These are phyloP conservation scores for Colletotrichum shisoi DNA, from an alignment of 2,329 filamentous ascomycete genomes.

Conservation along the genomic window DNA sequence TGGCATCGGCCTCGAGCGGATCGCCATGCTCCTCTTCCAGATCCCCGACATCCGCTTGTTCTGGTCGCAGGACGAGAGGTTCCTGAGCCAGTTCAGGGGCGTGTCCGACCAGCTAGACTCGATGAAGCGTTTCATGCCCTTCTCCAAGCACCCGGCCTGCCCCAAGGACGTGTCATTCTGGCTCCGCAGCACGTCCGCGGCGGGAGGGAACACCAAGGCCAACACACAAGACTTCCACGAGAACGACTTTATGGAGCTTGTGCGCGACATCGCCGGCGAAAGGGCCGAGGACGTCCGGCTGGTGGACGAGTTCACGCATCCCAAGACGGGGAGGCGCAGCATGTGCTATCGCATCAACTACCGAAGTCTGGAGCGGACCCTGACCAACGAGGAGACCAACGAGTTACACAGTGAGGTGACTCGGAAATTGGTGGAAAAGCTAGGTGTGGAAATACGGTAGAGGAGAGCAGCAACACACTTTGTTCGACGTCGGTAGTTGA, in stretches of 20 bases:
- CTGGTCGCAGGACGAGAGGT: slow-evolving; percentile 87
- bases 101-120: slow-evolving; percentile 60
- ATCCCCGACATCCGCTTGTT: slow-evolving; percentile 97
- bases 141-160: slow-evolving; percentile 89
- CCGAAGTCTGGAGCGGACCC: slow-evolving; percentile 85
- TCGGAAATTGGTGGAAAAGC: slow-evolving; percentile 68
- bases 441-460: slow-evolving; percentile 79
- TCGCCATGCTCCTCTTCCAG: slow-evolving; percentile 96
- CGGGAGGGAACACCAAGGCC: slow-evolving; percentile 54
- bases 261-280: slow-evolving; percentile 82
- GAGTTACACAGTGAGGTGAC: slow-evolving; percentile 74
- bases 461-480: neutral
- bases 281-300: slow-evolving; percentile 85
- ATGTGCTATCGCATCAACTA: slow-evolving; percentile 95
- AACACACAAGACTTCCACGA: slow-evolving; percentile 74
- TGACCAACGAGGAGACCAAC: slow-evolving; percentile 85
- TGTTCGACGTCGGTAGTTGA: slow-evolving; percentile 25
- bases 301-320: slow-evolving; percentile 87
- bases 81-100: slow-evolving; percentile 82
- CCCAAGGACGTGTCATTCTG: slow-evolving; percentile 96
- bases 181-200: slow-evolving; percentile 65
- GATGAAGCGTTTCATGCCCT: slow-evolving; percentile 76
- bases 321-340: slow-evolving; percentile 82
- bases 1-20: slow-evolving; percentile 89
- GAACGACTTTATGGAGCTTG: slow-evolving; percentile 97